Conservation (phyloP, 2,329 filamentous ascomycete genomes). For the Graphiopsis chlorocephala region DNA sequence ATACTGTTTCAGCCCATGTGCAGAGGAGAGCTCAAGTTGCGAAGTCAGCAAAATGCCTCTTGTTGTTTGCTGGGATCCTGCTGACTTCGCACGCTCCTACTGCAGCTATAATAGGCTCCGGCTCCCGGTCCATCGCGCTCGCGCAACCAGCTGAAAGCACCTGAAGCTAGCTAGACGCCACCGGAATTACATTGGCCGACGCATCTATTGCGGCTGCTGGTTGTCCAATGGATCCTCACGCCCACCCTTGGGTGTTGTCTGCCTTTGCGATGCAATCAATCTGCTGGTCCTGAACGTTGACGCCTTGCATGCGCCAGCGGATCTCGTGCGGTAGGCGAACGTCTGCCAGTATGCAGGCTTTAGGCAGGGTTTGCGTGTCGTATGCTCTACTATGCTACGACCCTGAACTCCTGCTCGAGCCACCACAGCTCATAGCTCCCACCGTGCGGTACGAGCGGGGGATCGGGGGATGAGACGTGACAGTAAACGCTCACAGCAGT, state of each 20-base stretch:
- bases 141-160: neutral
- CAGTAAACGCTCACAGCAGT: neutral
- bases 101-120: slow-evolving; percentile 5
- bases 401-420: neutral
- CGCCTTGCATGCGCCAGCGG: neutral
- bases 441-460: slow-evolving; percentile 15
- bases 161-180: slow-evolving; percentile 5
- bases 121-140: neutral
- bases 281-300: neutral
- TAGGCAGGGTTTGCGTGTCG: neutral
- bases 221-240: neutral
- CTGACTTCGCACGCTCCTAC: slow-evolving; percentile 14
- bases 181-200: neutral
- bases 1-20: neutral
- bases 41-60: slow-evolving; percentile 15
- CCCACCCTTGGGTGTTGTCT: neutral
- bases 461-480: neutral
- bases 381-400: neutral
- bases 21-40: slow-evolving; percentile 1
- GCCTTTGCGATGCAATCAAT: neutral
- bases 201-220: neutral
- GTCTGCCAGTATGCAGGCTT: neutral
- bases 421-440: neutral
- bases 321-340: neutral
- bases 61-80: neutral